Percentiles rank a stretch among this genome's conserved stretches.
These are phyloP conservation scores for Peronospora destructor DNA, from an alignment of 352 stramenopile genomes.

Conservation along the genomic window DNA sequence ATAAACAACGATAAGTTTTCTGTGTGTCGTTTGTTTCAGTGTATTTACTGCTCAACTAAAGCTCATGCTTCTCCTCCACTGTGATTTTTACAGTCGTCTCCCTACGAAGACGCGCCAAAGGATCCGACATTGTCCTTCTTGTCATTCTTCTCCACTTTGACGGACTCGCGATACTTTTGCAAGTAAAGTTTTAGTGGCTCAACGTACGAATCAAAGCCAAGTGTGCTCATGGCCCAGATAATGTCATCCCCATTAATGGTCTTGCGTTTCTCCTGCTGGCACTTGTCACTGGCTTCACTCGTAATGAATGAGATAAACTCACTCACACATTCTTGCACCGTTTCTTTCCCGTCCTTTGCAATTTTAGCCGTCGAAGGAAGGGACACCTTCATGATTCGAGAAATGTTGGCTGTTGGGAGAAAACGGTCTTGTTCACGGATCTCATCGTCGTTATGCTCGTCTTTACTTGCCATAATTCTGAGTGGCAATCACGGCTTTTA, in stretches of 20 bases:
- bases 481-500: neutral
- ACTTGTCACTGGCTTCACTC: conserved; percentile 97
- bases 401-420: conserved; percentile 99
- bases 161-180: conserved; percentile 95
- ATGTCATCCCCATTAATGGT: conserved; percentile 99
- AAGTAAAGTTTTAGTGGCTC: conserved; percentile 99
- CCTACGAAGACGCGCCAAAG: conserved; percentile 78
- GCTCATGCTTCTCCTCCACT: neutral
- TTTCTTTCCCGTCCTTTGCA: conserved; percentile 99
- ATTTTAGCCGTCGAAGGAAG: conserved; percentile 98
- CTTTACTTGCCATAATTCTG: conserved; percentile 60
- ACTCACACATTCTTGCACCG: conserved; percentile 98
- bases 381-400: conserved; percentile 98
- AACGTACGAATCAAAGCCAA: conserved; percentile 99
- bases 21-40: conserved; percentile 8
- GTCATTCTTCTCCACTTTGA: conserved; percentile 88
- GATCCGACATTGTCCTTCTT: conserved; percentile 87
- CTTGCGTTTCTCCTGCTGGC: conserved; percentile 99
- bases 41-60: conserved; percentile 19
- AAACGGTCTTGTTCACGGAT: conserved; percentile 96
- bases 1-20: neutral
- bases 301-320: conserved; percentile 99
- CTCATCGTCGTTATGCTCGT: conserved; percentile 86
- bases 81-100: conserved; percentile 1
- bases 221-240: conserved; percentile 98